Evolutionary conservation across 805 yeast genomes (phyloP).

Genomic region (Metschnikowia continentalis): DNA sequence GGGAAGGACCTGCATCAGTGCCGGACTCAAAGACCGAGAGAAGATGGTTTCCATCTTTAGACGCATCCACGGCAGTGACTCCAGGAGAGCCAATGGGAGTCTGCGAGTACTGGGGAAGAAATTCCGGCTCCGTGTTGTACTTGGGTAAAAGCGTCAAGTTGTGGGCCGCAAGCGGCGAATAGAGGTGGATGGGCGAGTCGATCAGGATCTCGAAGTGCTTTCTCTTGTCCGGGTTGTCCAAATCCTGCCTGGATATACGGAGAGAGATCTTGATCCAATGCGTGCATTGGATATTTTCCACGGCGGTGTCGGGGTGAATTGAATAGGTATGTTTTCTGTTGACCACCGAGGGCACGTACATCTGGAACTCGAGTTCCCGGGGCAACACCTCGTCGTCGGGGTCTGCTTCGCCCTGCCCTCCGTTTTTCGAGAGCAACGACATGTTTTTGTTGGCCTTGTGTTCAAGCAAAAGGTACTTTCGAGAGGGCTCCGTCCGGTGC

Average conservation of each 20-base stretch:
- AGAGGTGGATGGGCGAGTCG: slow-evolving; percentile 87
- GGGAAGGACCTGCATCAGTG: slow-evolving; percentile 3
- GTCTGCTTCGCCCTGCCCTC: slow-evolving; percentile 29
- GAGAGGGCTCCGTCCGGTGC: slow-evolving; percentile 87
- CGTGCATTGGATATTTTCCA: slow-evolving; percentile 74
- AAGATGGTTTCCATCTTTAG: slow-evolving; percentile 1
- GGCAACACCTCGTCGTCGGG: slow-evolving; percentile 57
- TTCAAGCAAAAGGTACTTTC: slow-evolving; percentile 75
- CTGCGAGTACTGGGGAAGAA: slow-evolving; percentile 24
- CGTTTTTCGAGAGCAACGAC: slow-evolving; percentile 44
- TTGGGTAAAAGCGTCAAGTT: slow-evolving; percentile 76
- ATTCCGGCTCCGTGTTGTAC: slow-evolving; percentile 39
- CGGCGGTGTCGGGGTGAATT: slow-evolving; percentile 83
- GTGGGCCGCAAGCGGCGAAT: slow-evolving; percentile 74
- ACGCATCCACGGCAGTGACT: slow-evolving; percentile 43
- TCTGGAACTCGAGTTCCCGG: slow-evolving; percentile 78
- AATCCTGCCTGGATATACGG: slow-evolving; percentile 66
- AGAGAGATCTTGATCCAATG: slow-evolving; percentile 95
- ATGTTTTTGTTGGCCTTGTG: slow-evolving; percentile 58
- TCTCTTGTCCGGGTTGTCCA: slow-evolving; percentile 51
- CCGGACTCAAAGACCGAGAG: background rate
- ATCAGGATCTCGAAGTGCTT: slow-evolving; percentile 93
- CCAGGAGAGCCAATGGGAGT: slow-evolving; percentile 56
- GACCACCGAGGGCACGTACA: slow-evolving; percentile 73
- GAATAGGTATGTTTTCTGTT: slow-evolving; percentile 44